Evolutionary conservation across 331 rosid species (phyloP), one percentile per base, ranked within the genome.

Genomic region (Saraca asoca): DNA sequence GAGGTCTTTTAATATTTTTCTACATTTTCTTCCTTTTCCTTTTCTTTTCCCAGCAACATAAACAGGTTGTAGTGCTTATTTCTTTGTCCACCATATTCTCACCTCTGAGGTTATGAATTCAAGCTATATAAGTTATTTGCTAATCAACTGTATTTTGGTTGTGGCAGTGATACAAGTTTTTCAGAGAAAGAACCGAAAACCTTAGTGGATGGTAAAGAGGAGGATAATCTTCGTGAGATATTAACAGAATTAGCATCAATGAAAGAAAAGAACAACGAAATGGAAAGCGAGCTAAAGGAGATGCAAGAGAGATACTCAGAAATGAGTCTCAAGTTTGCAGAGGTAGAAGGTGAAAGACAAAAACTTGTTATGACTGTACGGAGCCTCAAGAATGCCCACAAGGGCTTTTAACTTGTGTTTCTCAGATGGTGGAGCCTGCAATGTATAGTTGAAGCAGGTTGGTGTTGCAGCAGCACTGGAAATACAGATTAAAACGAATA

Each of bases 301-400:
- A 94, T 94, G 95, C 99, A 94, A 79, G 95, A 86, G 85, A 88
- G 99, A 82, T 94, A 94, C 82, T 86, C 95, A 62, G 99, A 90
- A 78, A 88, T 90, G 79, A 94, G 99, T 84, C 97, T 94, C 74
- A 90, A 79, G 76, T 94, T 94, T 14, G 97, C 99, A 2, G 97
- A 90, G 77, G 99, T 94, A 43, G 99, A 94, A 83, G 95, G 99
- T 64, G 99, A 94, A 84, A 88, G 99, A 70, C 99, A 94, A 75
- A 72, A 83, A 76, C 99, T 94, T 35, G 97, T 90, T 43, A 94
- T 94, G 99, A 86, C 89, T 0, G 79, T 94, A 68, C 75, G 99
- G 42, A 84, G 78, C 82, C 89, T 94, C 10, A 88, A 81, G 82
- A 78, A 78, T 81, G 57, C 66, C 71, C 85, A 69, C 34, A 94